A percentile compares a stretch with the other conserved stretches of the same genome.
These are phyloP conservation scores for Hymenoscyphus fructigenus DNA, from an alignment of 2,329 filamentous ascomycete genomes.

Conservation along the genomic window DNA sequence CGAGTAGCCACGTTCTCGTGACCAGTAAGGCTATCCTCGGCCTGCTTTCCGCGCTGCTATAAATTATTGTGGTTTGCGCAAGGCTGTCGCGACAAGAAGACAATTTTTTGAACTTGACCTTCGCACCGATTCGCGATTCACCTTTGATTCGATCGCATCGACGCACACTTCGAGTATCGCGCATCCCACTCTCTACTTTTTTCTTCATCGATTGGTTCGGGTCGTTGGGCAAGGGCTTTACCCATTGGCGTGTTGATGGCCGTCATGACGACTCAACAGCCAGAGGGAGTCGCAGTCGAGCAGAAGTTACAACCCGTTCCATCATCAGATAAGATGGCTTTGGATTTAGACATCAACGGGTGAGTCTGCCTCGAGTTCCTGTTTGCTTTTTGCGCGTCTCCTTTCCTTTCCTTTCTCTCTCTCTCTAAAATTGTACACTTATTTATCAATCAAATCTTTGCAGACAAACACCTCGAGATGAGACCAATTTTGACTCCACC, in stretches of 20 bases:
- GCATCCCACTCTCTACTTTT: neutral
- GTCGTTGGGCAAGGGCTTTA: neutral
- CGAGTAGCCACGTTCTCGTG: neutral
- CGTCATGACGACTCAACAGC: constrained; percentile 51
- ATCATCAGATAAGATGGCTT: constrained; percentile 50
- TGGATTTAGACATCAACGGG: constrained; percentile 57
- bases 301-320: constrained; percentile 50
- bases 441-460: constrained; percentile 36
- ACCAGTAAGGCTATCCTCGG: neutral
- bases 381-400: constrained; percentile 19
- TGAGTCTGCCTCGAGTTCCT: constrained; percentile 47
- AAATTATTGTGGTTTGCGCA: neutral
- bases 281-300: constrained; percentile 41
- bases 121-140: neutral
- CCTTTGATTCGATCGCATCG: neutral
- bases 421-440: constrained; percentile 30
- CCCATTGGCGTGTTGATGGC: constrained; percentile 42
- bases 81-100: constrained; percentile 1
- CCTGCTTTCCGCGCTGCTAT: neutral
- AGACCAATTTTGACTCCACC: constrained; percentile 28
- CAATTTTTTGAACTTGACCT: neutral
- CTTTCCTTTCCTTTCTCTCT: constrained; percentile 24
- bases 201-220: neutral
- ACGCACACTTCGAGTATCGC: neutral
- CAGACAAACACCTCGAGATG: constrained; percentile 36